phyloP scores from a whole-genome alignment of 306 rosid genomes.

The Herpetospermum pedunculosum region DNA sequence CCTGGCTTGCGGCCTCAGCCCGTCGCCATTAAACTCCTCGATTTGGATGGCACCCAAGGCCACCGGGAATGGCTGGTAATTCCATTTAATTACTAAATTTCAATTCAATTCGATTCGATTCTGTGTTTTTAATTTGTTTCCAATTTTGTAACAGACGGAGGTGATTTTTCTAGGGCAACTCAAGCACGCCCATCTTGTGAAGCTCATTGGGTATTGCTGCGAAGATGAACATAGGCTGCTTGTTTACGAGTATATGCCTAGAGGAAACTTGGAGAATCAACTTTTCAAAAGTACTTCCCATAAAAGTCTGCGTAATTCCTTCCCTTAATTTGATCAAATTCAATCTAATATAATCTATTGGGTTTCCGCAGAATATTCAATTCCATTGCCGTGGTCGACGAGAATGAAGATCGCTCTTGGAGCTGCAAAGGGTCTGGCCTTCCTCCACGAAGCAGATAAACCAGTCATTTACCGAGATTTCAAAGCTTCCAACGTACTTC shows the following conservation, averaged over 20 bases:
- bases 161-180: constrained; percentile 25
- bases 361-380: not conserved
- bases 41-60: constrained; percentile 55
- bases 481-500: constrained; percentile 38
- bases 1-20: constrained; percentile 46
- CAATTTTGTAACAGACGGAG: constrained; percentile 29
- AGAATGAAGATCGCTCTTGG: constrained; percentile 43
- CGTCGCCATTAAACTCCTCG: constrained; percentile 55
- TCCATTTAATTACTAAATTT: not conserved
- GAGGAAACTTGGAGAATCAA: constrained; percentile 43
- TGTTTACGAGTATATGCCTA: constrained; percentile 43
- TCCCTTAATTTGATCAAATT: too few species aligned
- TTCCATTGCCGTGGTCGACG: constrained; percentile 18
- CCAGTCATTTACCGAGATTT: constrained; percentile 46
- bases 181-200: constrained; percentile 44
- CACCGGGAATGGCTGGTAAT: constrained; percentile 64
- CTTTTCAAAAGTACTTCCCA: constrained; percentile 37
- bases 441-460: constrained; percentile 27
- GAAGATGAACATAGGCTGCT: constrained; percentile 38
- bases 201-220: constrained; percentile 38
- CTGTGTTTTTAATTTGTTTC: not conserved
- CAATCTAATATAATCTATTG: too few species aligned
- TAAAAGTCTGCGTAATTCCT: too few species aligned
- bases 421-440: constrained; percentile 33
- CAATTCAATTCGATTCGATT: not conserved